Percentiles rank a stretch among this genome's conserved stretches.
These are phyloP conservation scores for Aspergillus ostianus DNA, from an alignment of 495 filamentous ascomycete species.

Conservation along the genomic window DNA sequence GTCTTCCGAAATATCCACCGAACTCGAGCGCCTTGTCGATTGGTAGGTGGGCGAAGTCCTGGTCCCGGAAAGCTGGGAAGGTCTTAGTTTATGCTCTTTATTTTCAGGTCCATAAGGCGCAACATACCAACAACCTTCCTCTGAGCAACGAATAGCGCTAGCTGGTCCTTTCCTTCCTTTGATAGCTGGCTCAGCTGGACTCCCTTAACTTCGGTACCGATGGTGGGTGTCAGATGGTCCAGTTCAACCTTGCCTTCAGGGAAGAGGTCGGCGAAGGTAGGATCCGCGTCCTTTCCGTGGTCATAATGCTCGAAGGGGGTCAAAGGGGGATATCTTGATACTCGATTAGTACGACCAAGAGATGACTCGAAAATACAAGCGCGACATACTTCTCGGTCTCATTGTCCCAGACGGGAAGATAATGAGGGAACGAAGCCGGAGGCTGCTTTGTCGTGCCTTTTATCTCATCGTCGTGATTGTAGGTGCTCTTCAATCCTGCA, in stretches of 20 bases:
- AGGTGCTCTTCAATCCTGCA: slow-evolving; percentile 48
- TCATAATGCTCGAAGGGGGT: slow-evolving; percentile 48
- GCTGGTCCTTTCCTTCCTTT: slow-evolving; percentile 53
- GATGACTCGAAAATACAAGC: neutral
- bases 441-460: slow-evolving; percentile 45
- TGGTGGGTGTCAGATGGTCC: slow-evolving; percentile 52
- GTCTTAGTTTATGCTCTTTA: neutral
- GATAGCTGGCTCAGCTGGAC: slow-evolving; percentile 56
- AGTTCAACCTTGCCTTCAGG: slow-evolving; percentile 38
- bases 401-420: slow-evolving; percentile 74
- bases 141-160: slow-evolving; percentile 57
- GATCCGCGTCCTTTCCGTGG: slow-evolving; percentile 51
- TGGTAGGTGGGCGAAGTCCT: slow-evolving; percentile 57
- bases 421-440: slow-evolving; percentile 64
- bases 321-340: slow-evolving; percentile 41
- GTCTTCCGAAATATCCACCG: slow-evolving; percentile 60
- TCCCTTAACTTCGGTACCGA: slow-evolving; percentile 54
- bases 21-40: slow-evolving; percentile 56
- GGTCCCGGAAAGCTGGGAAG: slow-evolving; percentile 54
- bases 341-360: neutral
- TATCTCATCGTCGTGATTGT: slow-evolving; percentile 39
- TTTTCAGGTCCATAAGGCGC: neutral
- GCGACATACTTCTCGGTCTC: slow-evolving; percentile 37
- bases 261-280: slow-evolving; percentile 51
- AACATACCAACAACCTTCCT: slow-evolving; percentile 53